A percentile compares a stretch with the other conserved stretches of the same genome.
Evolutionary conservation across 768 basidiomycete genomes (phyloP).

Genomic region (Myochromella boudieri): DNA sequence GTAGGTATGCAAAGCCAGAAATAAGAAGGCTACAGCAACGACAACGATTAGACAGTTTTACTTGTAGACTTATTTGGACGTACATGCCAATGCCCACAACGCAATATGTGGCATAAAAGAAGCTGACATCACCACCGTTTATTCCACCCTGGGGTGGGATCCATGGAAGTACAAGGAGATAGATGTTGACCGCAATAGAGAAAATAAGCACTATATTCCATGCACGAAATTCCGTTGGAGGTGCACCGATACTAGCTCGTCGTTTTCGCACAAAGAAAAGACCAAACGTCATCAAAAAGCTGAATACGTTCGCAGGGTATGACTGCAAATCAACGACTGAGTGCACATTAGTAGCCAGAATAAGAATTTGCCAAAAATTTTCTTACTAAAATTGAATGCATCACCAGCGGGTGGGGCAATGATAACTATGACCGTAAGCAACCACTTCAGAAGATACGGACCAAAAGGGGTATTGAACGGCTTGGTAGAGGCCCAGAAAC

Average conservation of each 20-base stretch:
- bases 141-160: slow-evolving; percentile 38
- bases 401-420: slow-evolving; percentile 42
- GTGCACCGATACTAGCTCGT: slow-evolving; percentile 29
- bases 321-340: slow-evolving; percentile 38
- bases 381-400: slow-evolving; percentile 43
- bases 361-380: background rate
- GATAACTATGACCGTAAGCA: slow-evolving; percentile 48
- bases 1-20: slow-evolving; percentile 27
- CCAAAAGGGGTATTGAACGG: slow-evolving; percentile 53
- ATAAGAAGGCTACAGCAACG: slow-evolving; percentile 26
- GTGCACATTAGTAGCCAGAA: slow-evolving; percentile 1
- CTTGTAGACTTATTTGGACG: slow-evolving; percentile 11
- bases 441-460: slow-evolving; percentile 45
- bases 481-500: slow-evolving; percentile 48
- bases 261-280: slow-evolving; percentile 35
- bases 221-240: slow-evolving; percentile 32
- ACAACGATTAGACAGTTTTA: background rate
- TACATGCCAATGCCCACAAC: slow-evolving; percentile 36
- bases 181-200: slow-evolving; percentile 35
- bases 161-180: slow-evolving; percentile 41
- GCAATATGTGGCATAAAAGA: slow-evolving; percentile 43
- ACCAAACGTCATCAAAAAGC: slow-evolving; percentile 33
- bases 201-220: slow-evolving; percentile 38
- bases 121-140: slow-evolving; percentile 38
- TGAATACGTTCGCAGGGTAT: slow-evolving; percentile 37